phyloP scores from a whole-genome alignment of 2,329 filamentous ascomycete species.

The Fusarium sublunatum region DNA sequence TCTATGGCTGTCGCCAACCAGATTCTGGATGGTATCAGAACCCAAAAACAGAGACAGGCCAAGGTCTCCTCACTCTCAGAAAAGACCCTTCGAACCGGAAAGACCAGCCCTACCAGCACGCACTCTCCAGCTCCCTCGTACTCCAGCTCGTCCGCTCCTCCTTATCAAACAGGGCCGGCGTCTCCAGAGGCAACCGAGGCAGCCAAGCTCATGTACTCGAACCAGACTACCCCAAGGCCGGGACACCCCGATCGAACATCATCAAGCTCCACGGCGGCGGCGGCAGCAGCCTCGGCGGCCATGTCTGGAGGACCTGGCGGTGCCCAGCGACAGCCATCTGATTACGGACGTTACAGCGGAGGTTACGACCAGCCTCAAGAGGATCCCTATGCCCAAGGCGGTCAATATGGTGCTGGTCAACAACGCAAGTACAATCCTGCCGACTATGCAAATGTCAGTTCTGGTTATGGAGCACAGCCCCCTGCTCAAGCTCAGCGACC shows the following conservation, averaged over 20 bases:
- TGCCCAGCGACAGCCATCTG: conserved; percentile 50
- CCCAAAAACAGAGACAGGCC: conserved; percentile 75
- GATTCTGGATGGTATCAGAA: conserved; percentile 87
- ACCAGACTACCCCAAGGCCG: conserved; percentile 64
- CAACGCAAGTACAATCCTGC: conserved; percentile 81
- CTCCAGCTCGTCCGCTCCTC: conserved; percentile 47
- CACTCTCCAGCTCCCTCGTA: conserved; percentile 52
- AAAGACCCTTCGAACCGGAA: conserved; percentile 71
- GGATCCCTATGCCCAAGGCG: conserved; percentile 52
- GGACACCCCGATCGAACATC: conserved; percentile 65
- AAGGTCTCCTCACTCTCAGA: conserved; percentile 70
- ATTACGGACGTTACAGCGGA: conserved; percentile 51
- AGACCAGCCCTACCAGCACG: conserved; percentile 56
- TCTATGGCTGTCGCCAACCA: conserved; percentile 97
- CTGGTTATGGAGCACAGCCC: conserved; percentile 54
- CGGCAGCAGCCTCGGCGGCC: conserved; percentile 67
- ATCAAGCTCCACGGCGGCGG: conserved; percentile 63
- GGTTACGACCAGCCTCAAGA: conserved; percentile 50
- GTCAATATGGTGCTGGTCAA: conserved; percentile 52
- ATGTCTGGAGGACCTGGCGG: conserved; percentile 63
- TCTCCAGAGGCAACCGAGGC: conserved; percentile 68
- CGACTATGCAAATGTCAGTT: conserved; percentile 74
- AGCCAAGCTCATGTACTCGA: conserved; percentile 71
- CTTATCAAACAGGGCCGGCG: conserved; percentile 38
- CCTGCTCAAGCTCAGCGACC: conserved; percentile 48